Conservation (phyloP, 352 stramenopile species). For the Phytophthora boehmeriae region DNA sequence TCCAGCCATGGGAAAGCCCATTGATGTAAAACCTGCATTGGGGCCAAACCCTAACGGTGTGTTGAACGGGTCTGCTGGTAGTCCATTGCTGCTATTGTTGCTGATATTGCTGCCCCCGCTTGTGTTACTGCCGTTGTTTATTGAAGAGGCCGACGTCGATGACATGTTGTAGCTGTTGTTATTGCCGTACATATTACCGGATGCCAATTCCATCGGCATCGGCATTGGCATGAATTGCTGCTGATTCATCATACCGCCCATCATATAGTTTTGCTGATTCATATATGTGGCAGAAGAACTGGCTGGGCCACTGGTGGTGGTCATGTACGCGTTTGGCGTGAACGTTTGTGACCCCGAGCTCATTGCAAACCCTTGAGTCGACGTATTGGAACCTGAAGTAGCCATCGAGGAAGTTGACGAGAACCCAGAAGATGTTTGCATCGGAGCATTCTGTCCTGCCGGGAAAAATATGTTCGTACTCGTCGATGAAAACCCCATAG, state of each 20-base stretch:
- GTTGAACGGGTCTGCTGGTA: conserved; percentile 75
- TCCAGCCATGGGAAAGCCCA: conserved; percentile 41
- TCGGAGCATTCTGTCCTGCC: conserved; percentile 29
- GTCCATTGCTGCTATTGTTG: conserved; percentile 36
- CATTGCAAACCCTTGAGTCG: conserved; percentile 42
- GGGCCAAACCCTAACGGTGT: conserved; percentile 44
- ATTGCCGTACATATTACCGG: conserved; percentile 57
- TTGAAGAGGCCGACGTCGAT: conserved; percentile 13
- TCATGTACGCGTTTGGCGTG: conserved; percentile 49
- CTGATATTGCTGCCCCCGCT: conserved; percentile 22
- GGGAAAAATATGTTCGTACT: conserved; percentile 47
- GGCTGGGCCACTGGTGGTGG: conserved; percentile 20
- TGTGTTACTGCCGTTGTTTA: conserved; percentile 16
- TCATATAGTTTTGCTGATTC: conserved; percentile 57
- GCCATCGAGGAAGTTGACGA: conserved; percentile 34
- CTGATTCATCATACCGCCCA: conserved; percentile 60
- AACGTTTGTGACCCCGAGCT: conserved; percentile 38
- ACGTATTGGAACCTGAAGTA: conserved; percentile 27
- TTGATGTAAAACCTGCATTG: conserved; percentile 38
- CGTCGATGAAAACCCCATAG: conserved; percentile 24
- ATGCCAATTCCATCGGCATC: conserved; percentile 54
- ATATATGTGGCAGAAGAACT: conserved; percentile 40
- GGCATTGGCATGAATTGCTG: conserved; percentile 74
- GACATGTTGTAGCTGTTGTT: conserved; percentile 41
- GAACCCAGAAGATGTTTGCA: conserved; percentile 33